Conservation (phyloP, 257 asterid genomes). For the Ehretia macrophylla region DNA sequence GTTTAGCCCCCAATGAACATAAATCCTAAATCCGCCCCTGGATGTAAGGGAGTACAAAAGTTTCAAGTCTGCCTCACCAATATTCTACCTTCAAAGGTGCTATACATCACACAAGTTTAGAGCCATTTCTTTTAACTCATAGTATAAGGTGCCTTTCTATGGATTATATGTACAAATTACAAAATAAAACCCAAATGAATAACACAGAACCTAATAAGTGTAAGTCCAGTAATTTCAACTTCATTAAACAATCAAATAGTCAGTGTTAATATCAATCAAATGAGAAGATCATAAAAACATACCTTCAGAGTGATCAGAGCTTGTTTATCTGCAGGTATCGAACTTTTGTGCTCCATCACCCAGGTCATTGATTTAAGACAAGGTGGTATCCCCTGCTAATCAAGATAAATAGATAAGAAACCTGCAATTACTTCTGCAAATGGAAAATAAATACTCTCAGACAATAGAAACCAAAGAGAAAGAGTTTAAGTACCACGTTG, state of each 20-base stretch:
- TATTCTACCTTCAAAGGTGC: no score
- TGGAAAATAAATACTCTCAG: background rate
- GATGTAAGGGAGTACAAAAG: no score
- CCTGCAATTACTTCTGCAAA: slow-evolving; percentile 4
- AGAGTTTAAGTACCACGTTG: slow-evolving; percentile 46
- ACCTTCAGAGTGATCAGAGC: slow-evolving; percentile 93
- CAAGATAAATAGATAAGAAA: slow-evolving; percentile 12
- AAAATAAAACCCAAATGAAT: slow-evolving; percentile 2
- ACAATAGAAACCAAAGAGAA: slow-evolving; percentile 7
- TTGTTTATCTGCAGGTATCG: slow-evolving; percentile 54
- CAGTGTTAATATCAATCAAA: no score
- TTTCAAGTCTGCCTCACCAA: no score
- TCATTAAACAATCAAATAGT: no score
- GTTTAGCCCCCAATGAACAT: no score
- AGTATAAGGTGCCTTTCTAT: no score
- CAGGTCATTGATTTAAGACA: slow-evolving; percentile 94
- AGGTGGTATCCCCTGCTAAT: slow-evolving; percentile 60
- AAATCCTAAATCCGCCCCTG: no score
- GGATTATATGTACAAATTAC: no score
- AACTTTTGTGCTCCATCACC: slow-evolving; percentile 83
- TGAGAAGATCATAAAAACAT: background rate
- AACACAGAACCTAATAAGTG: background rate
- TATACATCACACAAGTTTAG: no score
- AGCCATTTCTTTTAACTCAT: no score
- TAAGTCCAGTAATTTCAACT: no score